A percentile compares a stretch with the other conserved stretches of the same genome.
Evolutionary conservation across 306 rosid genomes (phyloP).

Genomic region (Rubus idaeus): DNA sequence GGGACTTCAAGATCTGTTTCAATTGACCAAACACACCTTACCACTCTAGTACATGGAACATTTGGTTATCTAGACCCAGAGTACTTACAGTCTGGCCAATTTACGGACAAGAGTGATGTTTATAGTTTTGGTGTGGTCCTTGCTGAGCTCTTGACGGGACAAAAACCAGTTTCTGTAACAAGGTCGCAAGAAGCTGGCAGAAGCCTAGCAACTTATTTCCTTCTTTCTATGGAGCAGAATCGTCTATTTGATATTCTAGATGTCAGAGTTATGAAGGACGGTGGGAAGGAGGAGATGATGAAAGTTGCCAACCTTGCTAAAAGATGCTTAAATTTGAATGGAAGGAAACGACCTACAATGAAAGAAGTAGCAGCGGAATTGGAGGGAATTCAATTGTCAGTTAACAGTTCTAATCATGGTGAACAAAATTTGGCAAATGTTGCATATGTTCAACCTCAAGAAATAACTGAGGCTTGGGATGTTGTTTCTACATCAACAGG

Average conservation of each 20-base stretch:
- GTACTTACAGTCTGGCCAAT: conserved; percentile 5
- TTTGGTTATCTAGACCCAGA: conserved; percentile 29
- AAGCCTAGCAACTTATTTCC: neutral
- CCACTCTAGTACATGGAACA: conserved; percentile 15
- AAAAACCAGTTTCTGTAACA: conserved; percentile 6
- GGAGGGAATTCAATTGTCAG: neutral
- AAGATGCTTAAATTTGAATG: neutral
- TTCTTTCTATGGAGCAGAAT: neutral
- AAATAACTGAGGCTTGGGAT: too few species aligned
- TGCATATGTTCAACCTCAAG: too few species aligned
- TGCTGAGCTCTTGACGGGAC: conserved; percentile 23
- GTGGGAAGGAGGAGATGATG: neutral
- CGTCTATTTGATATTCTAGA: neutral
- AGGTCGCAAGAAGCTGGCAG: neutral
- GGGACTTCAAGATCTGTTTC: conserved; percentile 7
- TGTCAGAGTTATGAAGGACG: neutral
- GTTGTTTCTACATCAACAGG: too few species aligned
- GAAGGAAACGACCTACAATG: neutral
- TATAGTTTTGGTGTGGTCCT: conserved; percentile 24
- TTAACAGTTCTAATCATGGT: neutral
- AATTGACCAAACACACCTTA: conserved; percentile 17
- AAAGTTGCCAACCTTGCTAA: neutral
- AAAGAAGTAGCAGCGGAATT: neutral
- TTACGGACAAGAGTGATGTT: conserved; percentile 22
- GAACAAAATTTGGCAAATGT: too few species aligned